Conservation (phyloP, 257 asterid species). For the Fraxinus excelsior region DNA sequence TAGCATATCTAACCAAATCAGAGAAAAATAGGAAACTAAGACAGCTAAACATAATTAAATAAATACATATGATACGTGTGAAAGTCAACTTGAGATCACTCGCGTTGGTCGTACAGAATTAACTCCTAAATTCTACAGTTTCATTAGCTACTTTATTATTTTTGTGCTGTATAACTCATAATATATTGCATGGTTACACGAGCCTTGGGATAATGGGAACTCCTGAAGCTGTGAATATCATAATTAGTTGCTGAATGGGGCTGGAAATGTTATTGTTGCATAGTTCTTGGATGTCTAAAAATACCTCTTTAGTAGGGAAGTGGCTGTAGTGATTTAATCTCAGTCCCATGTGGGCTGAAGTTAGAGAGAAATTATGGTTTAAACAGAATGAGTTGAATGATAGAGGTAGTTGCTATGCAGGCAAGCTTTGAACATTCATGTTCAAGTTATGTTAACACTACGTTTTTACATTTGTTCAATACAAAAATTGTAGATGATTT, state of each 20-base stretch:
- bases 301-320: conserved; percentile 4
- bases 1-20: no score
- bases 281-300: no score
- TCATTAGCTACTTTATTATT: no score
- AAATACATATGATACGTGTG: no score
- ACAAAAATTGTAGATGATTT: neutral
- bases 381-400: conserved; percentile 7
- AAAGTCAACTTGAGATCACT: no score
- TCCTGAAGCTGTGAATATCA: neutral
- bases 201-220: no score
- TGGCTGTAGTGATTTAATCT: neutral
- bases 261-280: neutral
- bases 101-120: no score
- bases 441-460: neutral
- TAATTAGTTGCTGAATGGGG: neutral
- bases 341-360: neutral
- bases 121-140: no score
- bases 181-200: no score
- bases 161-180: no score
- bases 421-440: neutral
- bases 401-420: neutral
- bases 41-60: no score
- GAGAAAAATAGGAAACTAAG: no score
- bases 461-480: neutral
- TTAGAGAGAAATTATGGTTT: neutral